A percentile compares a stretch with the other conserved stretches of the same genome.
Conservation (phyloP, 2,329 filamentous ascomycete species). For the Bertia moriformis region DNA sequence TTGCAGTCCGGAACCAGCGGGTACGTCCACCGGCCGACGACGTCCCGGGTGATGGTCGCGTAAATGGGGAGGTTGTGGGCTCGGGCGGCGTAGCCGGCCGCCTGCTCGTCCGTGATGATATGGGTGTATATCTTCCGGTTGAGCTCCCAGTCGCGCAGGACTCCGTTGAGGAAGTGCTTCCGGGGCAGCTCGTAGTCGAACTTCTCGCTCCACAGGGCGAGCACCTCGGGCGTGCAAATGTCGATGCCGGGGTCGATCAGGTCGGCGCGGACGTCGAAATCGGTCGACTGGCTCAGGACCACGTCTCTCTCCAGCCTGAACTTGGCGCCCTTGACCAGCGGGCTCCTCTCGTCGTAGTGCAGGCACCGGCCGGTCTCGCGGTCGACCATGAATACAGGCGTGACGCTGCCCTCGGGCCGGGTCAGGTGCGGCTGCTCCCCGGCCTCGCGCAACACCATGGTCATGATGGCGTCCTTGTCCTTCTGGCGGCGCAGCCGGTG, state of each 20-base stretch:
- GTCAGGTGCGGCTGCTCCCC: slow-evolving; percentile 65
- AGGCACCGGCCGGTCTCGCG: slow-evolving; percentile 66
- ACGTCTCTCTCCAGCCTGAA: slow-evolving; percentile 61
- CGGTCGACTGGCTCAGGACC: slow-evolving; percentile 47
- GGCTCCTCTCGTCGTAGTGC: slow-evolving; percentile 84
- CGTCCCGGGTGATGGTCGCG: slow-evolving; percentile 72
- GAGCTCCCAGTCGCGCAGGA: slow-evolving; percentile 89
- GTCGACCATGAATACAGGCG: slow-evolving; percentile 74
- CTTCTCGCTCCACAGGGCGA: slow-evolving; percentile 91
- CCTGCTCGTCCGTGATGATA: slow-evolving; percentile 61
- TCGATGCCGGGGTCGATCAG: slow-evolving; percentile 90
- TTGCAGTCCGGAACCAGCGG: slow-evolving; percentile 85
- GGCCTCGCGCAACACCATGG: slow-evolving; percentile 72
- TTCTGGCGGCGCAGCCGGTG: slow-evolving; percentile 69
- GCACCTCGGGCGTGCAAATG: slow-evolving; percentile 89
- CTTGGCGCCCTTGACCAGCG: slow-evolving; percentile 15
- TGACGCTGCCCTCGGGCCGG: slow-evolving; percentile 33
- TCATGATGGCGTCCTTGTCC: slow-evolving; percentile 96
- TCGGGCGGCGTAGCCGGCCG: slow-evolving; percentile 77
- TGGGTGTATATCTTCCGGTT: slow-evolving; percentile 93
- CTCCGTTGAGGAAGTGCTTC: slow-evolving; percentile 77
- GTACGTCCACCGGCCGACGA: slow-evolving; percentile 76
- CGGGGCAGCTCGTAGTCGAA: slow-evolving; percentile 90
- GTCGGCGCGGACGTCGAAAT: slow-evolving; percentile 74
- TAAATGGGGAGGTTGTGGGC: slow-evolving; percentile 79